These are phyloP conservation scores for Heliocybe sulcata DNA, from an alignment of 1,284 basidiomycete genomes.

Conservation along the genomic window DNA sequence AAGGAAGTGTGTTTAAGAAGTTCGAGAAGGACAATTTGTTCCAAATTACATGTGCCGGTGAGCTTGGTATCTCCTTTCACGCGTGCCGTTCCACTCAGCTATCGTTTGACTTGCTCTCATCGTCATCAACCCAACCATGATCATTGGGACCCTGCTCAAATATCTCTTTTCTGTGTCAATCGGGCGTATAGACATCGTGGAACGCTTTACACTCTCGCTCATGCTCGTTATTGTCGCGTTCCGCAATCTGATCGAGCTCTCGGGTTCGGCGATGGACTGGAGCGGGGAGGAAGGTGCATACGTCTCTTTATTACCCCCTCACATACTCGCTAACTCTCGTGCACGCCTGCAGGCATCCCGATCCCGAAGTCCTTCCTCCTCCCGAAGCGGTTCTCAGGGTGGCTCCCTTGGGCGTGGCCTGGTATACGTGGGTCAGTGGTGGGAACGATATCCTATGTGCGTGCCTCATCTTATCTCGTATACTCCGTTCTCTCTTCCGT, in stretches of 20 bases:
- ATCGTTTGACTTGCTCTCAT: too few species aligned
- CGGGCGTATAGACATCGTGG: constrained; percentile 90
- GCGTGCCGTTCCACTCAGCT: too few species aligned
- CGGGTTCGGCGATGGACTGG: constrained; percentile 81
- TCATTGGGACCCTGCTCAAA: too few species aligned
- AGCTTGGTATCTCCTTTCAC: too few species aligned
- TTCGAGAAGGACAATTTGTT: constrained; percentile 99
- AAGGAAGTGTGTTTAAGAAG: constrained; percentile 98
- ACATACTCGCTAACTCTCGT: neutral
- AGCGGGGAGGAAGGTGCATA: constrained; percentile 38
- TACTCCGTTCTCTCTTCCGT: too few species aligned
- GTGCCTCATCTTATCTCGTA: constrained; percentile 18
- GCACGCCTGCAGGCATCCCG: constrained; percentile 24
- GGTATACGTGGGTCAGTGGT: constrained; percentile 41
- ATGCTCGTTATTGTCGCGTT: constrained; percentile 93
- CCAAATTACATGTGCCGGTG: constrained; percentile 95
- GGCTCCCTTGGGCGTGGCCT: neutral
- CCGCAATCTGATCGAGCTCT: constrained; percentile 93
- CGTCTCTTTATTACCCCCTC: neutral
- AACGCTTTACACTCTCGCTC: constrained; percentile 88
- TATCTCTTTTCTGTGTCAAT: too few species aligned
- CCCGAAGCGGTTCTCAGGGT: neutral
- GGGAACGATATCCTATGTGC: constrained; percentile 87
- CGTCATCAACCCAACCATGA: too few species aligned
- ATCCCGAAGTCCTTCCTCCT: constrained; percentile 38